Evolutionary conservation across 768 basidiomycete species (phyloP).

Genomic region (Holtermannia corniformis): DNA sequence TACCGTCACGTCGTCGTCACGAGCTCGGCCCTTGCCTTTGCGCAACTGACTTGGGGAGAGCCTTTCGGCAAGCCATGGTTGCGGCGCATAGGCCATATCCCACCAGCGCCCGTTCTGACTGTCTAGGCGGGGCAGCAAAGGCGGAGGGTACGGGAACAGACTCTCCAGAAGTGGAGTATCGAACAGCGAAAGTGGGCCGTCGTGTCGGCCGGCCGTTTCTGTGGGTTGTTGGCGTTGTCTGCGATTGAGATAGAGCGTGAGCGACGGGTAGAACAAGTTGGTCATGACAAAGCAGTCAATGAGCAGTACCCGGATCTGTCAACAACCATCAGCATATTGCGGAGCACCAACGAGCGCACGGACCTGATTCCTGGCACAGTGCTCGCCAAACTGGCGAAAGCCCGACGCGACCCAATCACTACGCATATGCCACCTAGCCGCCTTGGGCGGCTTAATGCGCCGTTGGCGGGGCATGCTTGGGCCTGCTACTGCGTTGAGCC

Average conservation of each 20-base stretch:
- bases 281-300: constrained; percentile 42
- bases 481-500: too few relatives aligned
- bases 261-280: constrained; percentile 39
- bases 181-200: constrained; percentile 29
- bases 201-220: constrained; percentile 10
- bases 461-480: too few relatives aligned
- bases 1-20: constrained; percentile 18
- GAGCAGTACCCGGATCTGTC: constrained; percentile 39
- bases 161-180: constrained; percentile 33
- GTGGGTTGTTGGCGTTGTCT: constrained; percentile 12
- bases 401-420: constrained; percentile 24
- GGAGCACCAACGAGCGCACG: constrained; percentile 5
- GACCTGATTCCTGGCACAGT: constrained; percentile 41
- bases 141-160: constrained; percentile 40
- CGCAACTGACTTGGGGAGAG: not conserved
- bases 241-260: constrained; percentile 34
- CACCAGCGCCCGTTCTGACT: not conserved
- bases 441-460: not conserved
- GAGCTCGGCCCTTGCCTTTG: not conserved
- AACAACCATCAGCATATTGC: not conserved
- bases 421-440: not conserved
- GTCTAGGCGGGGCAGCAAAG: constrained; percentile 23
- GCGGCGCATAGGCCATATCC: not conserved
- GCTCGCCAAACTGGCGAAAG: constrained; percentile 36
- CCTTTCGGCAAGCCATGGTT: not conserved